These are phyloP conservation scores for Trichoderma erinaceum DNA, from an alignment of 495 filamentous ascomycete species.

Conservation along the genomic window DNA sequence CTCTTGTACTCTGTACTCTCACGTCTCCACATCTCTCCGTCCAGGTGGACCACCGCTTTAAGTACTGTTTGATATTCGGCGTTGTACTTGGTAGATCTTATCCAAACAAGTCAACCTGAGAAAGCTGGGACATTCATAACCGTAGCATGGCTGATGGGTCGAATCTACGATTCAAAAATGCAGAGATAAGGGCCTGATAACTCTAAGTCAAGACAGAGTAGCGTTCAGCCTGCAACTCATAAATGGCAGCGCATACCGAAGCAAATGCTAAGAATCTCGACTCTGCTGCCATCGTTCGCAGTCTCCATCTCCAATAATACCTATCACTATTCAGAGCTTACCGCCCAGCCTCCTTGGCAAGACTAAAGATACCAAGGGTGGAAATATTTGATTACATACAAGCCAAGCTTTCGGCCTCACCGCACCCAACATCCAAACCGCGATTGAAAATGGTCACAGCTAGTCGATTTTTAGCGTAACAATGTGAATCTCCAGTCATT, in stretches of 20 bases:
- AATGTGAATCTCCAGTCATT: not conserved
- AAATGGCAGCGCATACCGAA: not conserved
- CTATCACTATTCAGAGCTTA: not conserved
- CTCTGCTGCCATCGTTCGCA: not conserved
- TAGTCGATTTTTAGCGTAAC: not conserved
- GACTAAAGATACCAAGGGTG: not conserved
- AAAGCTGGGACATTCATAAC: not conserved
- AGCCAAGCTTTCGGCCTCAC: conserved; percentile 1
- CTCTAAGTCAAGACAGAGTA: not conserved
- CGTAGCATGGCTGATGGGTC: not conserved
- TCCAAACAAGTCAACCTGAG: not conserved
- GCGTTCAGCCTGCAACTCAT: not conserved
- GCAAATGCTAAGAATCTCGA: not conserved
- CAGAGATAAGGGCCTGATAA: not conserved
- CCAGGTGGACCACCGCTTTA: not conserved
- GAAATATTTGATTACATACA: not conserved
- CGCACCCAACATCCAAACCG: not conserved
- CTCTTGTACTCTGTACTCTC: no score
- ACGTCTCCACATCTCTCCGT: not conserved
- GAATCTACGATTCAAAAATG: not conserved
- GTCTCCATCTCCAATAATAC: not conserved
- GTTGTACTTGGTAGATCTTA: not conserved
- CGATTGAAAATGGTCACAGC: not conserved
- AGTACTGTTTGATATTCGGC: not conserved
- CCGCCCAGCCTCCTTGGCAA: not conserved